A percentile compares a stretch with the other conserved stretches of the same genome.
Evolutionary conservation across 1,284 basidiomycete genomes (phyloP).

Genomic region (Pisolithus thermaeus): DNA sequence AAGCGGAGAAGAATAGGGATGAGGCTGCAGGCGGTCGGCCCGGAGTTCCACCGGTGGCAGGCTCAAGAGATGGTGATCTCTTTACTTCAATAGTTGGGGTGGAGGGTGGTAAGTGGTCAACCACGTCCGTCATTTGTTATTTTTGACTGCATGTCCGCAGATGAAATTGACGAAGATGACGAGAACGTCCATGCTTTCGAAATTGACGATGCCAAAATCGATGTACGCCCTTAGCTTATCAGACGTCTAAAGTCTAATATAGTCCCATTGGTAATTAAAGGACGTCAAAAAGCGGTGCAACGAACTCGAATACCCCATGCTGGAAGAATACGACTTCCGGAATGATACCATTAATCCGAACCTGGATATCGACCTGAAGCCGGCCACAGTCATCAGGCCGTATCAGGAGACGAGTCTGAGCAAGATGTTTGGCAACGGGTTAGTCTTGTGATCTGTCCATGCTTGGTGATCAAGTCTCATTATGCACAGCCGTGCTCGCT

Average conservation of each 20-base stretch:
- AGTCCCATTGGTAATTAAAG: conserved; percentile 33
- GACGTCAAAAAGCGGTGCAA: conserved; percentile 92
- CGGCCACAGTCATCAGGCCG: conserved; percentile 90
- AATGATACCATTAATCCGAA: conserved; percentile 94
- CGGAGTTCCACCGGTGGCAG: conserved; percentile 25
- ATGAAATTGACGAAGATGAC: conserved; percentile 94
- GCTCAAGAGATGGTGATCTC: conserved; percentile 60
- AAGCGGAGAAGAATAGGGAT: conserved; percentile 61
- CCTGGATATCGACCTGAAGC: conserved; percentile 95
- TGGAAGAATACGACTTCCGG: conserved; percentile 97
- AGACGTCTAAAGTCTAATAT: neutral
- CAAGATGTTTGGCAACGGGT: conserved; percentile 99
- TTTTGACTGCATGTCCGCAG: conserved; percentile 34
- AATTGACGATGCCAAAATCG: conserved; percentile 87
- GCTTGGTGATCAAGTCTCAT: conserved; percentile 3
- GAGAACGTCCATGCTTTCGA: conserved; percentile 95
- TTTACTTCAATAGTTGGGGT: conserved; percentile 92
- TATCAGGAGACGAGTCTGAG: conserved; percentile 97
- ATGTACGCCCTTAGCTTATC: conserved; percentile 44
- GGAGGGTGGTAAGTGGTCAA: conserved; percentile 60
- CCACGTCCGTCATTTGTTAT: neutral
- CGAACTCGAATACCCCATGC: conserved; percentile 91
- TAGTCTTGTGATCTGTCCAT: conserved; percentile 17
- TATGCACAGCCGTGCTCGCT: conserved; percentile 76
- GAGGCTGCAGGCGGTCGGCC: conserved; percentile 37